Evolutionary conservation across 352 stramenopile genomes (phyloP).

Genomic region (Phytopythium aichiense): DNA sequence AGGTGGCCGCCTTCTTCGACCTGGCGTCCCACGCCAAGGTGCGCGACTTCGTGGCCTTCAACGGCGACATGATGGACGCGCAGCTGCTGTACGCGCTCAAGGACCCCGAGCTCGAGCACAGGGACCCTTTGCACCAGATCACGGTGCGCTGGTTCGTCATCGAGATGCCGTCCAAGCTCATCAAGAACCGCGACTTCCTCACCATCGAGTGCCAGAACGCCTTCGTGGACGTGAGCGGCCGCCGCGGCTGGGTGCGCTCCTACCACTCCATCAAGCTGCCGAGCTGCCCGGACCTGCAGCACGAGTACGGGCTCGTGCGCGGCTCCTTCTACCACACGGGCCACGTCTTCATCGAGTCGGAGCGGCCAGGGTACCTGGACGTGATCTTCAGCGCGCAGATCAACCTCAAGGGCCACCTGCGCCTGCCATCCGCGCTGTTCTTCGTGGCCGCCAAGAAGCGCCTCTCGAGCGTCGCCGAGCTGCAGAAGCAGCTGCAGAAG

Average conservation of each 20-base stretch:
- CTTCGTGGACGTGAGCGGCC: constrained; percentile 55
- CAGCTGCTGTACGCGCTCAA: constrained; percentile 61
- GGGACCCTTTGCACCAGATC: constrained; percentile 53
- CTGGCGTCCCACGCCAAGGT: constrained; percentile 50
- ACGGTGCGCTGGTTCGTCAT: constrained; percentile 63
- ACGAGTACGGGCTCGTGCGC: constrained; percentile 43
- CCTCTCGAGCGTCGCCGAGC: constrained; percentile 35
- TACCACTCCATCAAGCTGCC: constrained; percentile 69
- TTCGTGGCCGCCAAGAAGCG: constrained; percentile 55
- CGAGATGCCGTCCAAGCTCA: constrained; percentile 49
- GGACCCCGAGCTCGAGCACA: constrained; percentile 22
- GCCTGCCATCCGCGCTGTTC: constrained; percentile 38
- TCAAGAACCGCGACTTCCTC: constrained; percentile 69
- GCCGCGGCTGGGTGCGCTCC: constrained; percentile 62
- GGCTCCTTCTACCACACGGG: constrained; percentile 70
- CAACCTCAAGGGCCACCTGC: constrained; percentile 58
- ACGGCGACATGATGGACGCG: constrained; percentile 47
- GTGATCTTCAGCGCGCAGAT: constrained; percentile 61
- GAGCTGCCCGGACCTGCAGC: constrained; percentile 52
- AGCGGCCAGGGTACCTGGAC: constrained; percentile 52
- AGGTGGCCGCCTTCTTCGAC: constrained; percentile 71
- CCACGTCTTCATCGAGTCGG: constrained; percentile 70
- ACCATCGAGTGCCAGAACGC: constrained; percentile 75
- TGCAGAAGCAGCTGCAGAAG: constrained; percentile 48
- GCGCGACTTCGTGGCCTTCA: constrained; percentile 33